These are phyloP conservation scores for Paraurostyla sp. DNA, from an alignment of 73 alveolate species.

Conservation along the genomic window DNA sequence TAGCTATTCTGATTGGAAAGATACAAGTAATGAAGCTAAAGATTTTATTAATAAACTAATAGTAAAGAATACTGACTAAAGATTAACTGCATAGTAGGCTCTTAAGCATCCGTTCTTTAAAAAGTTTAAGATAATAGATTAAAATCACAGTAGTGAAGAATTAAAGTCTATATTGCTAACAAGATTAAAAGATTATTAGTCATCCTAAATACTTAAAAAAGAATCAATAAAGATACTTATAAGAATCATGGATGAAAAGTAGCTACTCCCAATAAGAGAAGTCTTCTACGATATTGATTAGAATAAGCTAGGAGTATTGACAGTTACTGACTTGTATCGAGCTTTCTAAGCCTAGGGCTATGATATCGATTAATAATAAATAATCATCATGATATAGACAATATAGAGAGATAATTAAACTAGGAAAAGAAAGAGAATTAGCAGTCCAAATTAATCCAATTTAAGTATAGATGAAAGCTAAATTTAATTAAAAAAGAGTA, in stretches of 20 bases:
- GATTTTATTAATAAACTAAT: conserved; percentile 76
- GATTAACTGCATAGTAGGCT: conserved; percentile 46
- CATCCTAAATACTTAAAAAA: neutral
- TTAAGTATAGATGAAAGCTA: too few relatives aligned
- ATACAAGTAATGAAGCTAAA: conserved; percentile 68
- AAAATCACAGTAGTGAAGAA: neutral
- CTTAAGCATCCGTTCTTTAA: conserved; percentile 46
- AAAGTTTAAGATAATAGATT: neutral
- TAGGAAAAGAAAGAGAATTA: too few relatives aligned
- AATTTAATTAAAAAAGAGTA: too few relatives aligned
- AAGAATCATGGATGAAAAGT: conserved; percentile 3
- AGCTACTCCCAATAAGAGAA: neutral
- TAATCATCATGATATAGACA: neutral
- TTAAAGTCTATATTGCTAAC: neutral
- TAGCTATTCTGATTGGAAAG: conserved; percentile 69
- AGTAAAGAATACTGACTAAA: conserved; percentile 10
- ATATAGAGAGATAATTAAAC: too few relatives aligned
- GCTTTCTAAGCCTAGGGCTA: neutral
- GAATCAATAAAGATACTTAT: conserved; percentile 14
- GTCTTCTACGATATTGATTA: neutral
- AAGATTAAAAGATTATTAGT: neutral
- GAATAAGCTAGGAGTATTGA: neutral
- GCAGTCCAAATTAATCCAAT: too few relatives aligned
- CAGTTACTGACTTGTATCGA: neutral
- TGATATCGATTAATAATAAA: neutral